Conservation (phyloP, 805 yeast species). For the Kodamaea laetipori region DNA sequence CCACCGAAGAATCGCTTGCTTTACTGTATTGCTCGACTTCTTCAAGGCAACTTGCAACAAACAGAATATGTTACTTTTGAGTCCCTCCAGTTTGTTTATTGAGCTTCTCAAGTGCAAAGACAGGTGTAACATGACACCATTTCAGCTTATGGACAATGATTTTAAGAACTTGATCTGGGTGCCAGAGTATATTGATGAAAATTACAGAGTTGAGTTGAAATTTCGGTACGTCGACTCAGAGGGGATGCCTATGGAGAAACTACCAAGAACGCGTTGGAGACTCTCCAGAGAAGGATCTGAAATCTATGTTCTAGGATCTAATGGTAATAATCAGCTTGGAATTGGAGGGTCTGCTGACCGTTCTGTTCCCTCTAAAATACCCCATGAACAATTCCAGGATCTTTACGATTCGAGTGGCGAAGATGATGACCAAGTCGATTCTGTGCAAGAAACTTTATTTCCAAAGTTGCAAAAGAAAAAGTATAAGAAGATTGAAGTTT, state of each 20-base stretch:
- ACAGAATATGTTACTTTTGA: constrained; percentile 15
- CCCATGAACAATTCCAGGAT: constrained; percentile 28
- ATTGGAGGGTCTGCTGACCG: constrained; percentile 60
- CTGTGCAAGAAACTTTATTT: neutral
- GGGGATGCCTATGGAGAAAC: constrained; percentile 7
- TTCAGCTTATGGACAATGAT: constrained; percentile 61
- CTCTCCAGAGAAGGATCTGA: constrained; percentile 56
- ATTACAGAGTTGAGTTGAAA: constrained; percentile 21
- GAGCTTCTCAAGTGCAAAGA: constrained; percentile 61
- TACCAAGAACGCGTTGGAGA: constrained; percentile 42
- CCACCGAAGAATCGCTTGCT: constrained; percentile 57
- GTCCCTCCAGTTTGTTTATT: constrained; percentile 25
- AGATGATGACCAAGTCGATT: constrained; percentile 12
- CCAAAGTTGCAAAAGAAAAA: constrained; percentile 35
- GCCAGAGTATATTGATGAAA: constrained; percentile 43
- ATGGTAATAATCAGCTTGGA: constrained; percentile 63
- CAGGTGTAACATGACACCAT: constrained; percentile 69
- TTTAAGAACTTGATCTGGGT: constrained; percentile 44
- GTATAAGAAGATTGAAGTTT: constrained; percentile 50
- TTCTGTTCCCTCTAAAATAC: constrained; percentile 43
- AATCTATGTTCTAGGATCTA: constrained; percentile 62
- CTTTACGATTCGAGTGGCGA: constrained; percentile 16
- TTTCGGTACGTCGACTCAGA: constrained; percentile 14
- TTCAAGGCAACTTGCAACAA: constrained; percentile 20
- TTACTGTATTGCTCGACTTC: constrained; percentile 40